A percentile compares a stretch with the other conserved stretches of the same genome.
Evolutionary conservation across 2,329 filamentous ascomycete genomes (phyloP).

Genomic region (Didymella keratinophila): DNA sequence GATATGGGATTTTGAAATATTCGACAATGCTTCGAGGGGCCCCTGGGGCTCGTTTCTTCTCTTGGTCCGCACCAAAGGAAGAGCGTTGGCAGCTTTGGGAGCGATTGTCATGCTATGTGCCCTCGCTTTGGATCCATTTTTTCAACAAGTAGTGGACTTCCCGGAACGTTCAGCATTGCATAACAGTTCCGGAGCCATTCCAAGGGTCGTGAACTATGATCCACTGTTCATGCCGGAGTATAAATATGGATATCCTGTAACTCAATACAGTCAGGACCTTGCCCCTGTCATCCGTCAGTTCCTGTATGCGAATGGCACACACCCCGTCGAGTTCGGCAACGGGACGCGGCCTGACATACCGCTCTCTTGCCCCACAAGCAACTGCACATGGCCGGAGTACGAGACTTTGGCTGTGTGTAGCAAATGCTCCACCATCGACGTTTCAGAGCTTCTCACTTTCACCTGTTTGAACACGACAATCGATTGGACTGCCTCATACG

Average conservation of each 20-base stretch:
- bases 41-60: conserved; percentile 38
- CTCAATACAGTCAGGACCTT: too few relatives aligned
- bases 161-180: conserved; percentile 31
- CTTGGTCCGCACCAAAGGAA: conserved; percentile 28
- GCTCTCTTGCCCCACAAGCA: conserved; percentile 38
- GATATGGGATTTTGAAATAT: conserved; percentile 49
- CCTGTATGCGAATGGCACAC: conserved; percentile 33
- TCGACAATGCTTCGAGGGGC: conserved; percentile 43
- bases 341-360: conserved; percentile 37
- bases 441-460: conserved; percentile 13
- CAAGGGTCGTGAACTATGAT: conserved; percentile 17
- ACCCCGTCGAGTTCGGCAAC: conserved; percentile 32
- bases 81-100: conserved; percentile 32
- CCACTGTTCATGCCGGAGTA: neutral
- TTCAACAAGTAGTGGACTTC: conserved; percentile 43
- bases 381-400: conserved; percentile 41
- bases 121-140: conserved; percentile 41
- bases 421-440: conserved; percentile 22
- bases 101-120: conserved; percentile 32
- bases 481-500: conserved; percentile 27
- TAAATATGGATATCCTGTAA: too few relatives aligned
- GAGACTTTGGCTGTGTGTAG: conserved; percentile 40
- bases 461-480: conserved; percentile 20
- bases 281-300: neutral
- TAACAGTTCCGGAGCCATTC: conserved; percentile 16